These are phyloP conservation scores for Tardiomyces blankii DNA, from an alignment of 1,139 yeast genomes.

Conservation along the genomic window DNA sequence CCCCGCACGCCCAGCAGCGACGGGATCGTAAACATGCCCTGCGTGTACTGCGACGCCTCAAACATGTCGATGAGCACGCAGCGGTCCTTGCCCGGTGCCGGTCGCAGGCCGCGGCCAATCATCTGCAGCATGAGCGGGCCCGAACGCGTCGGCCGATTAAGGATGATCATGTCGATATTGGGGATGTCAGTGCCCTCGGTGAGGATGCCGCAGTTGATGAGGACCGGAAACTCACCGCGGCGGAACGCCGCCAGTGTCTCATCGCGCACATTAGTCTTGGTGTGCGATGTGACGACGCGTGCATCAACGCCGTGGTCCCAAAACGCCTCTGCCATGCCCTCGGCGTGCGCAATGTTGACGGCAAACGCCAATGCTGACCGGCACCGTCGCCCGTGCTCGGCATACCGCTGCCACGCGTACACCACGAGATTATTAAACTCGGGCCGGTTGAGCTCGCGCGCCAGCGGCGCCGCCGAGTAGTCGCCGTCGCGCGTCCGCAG, in stretches of 20 bases:
- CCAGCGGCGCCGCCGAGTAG: slow-evolving; percentile 41
- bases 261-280: slow-evolving; percentile 43
- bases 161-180: slow-evolving; percentile 66
- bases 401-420: slow-evolving; percentile 42
- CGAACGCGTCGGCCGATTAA: slow-evolving; percentile 78
- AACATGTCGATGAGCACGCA: slow-evolving; percentile 59
- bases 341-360: slow-evolving; percentile 60
- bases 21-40: too few relatives aligned
- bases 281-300: slow-evolving; percentile 60
- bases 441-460: slow-evolving; percentile 42
- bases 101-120: slow-evolving; percentile 83
- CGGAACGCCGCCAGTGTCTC: slow-evolving; percentile 47
- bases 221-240: slow-evolving; percentile 52
- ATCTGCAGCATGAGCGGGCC: slow-evolving; percentile 65
- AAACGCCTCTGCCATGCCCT: slow-evolving; percentile 42
- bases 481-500: slow-evolving; percentile 31
- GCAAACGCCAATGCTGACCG: slow-evolving; percentile 70
- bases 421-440: slow-evolving; percentile 45
- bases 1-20: too few relatives aligned
- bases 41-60: too few relatives aligned
- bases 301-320: slow-evolving; percentile 55
- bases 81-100: slow-evolving; percentile 45
- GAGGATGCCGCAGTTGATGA: slow-evolving; percentile 81
- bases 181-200: slow-evolving; percentile 97
- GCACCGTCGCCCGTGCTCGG: not conserved